phyloP scores from a whole-genome alignment of 2,329 filamentous ascomycete species.

The Chrysosporium queenslandicum region DNA sequence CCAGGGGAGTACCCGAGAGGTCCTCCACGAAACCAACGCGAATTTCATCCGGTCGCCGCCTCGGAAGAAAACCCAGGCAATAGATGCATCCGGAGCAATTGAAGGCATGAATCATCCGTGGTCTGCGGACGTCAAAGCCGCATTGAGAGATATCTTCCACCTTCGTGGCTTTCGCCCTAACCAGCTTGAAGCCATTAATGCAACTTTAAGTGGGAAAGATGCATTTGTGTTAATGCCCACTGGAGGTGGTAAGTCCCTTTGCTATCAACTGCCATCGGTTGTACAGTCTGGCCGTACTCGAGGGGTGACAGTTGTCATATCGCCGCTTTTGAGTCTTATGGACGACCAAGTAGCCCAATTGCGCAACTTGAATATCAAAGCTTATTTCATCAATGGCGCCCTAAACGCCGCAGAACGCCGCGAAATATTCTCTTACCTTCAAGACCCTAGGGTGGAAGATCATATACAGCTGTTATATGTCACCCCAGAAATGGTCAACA shows the following conservation, averaged over 20 bases:
- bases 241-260: slow-evolving; percentile 90
- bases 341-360: slow-evolving; percentile 89
- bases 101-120: slow-evolving; percentile 47
- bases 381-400: slow-evolving; percentile 72
- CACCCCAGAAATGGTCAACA: slow-evolving; percentile 92
- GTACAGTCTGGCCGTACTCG: slow-evolving; percentile 67
- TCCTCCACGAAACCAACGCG: slow-evolving; percentile 36
- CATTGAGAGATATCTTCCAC: slow-evolving; percentile 72
- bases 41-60: slow-evolving; percentile 27
- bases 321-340: slow-evolving; percentile 89
- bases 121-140: slow-evolving; percentile 73
- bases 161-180: slow-evolving; percentile 81
- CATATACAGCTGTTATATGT: slow-evolving; percentile 83
- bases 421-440: slow-evolving; percentile 56
- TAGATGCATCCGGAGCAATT: background rate
- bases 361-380: slow-evolving; percentile 62
- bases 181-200: slow-evolving; percentile 91
- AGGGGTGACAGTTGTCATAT: slow-evolving; percentile 90
- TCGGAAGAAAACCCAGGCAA: slow-evolving; percentile 21
- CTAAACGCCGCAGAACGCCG: slow-evolving; percentile 53
- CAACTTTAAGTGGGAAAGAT: slow-evolving; percentile 76
- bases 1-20: slow-evolving; percentile 22
- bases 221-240: slow-evolving; percentile 97
- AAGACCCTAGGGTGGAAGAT: slow-evolving; percentile 57
- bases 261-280: slow-evolving; percentile 88